Conservation (phyloP, 2,329 filamentous ascomycete species). For the Biscogniauxia sp. region DNA sequence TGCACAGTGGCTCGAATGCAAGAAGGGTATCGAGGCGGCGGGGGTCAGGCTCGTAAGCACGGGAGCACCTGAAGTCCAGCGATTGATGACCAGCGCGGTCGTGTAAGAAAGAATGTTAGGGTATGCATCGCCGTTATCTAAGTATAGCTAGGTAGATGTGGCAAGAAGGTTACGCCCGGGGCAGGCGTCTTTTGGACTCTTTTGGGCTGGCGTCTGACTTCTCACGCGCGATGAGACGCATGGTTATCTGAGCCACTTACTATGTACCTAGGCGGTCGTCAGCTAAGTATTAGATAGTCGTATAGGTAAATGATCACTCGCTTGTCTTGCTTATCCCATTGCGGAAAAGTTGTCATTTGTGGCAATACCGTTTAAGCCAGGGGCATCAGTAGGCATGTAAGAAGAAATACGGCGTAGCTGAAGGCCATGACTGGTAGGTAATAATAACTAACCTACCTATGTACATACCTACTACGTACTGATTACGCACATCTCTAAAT, state of each 20-base stretch:
- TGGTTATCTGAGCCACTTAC: neutral
- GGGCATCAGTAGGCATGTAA: no score
- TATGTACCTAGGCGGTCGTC: neutral
- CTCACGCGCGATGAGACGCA: neutral
- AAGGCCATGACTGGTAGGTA: no score
- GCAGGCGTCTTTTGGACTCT: neutral
- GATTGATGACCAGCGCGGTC: slow-evolving; percentile 36
- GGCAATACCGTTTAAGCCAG: neutral
- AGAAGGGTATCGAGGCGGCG: slow-evolving; percentile 49
- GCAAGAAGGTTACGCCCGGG: no score
- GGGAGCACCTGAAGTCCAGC: slow-evolving; percentile 54
- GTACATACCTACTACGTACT: no score
- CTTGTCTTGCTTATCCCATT: neutral
- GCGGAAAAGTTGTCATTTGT: neutral
- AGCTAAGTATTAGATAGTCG: no score
- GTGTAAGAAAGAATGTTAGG: neutral
- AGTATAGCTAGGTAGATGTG: neutral
- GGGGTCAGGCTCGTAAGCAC: slow-evolving; percentile 64
- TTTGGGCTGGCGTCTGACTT: neutral
- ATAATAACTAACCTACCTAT: no score
- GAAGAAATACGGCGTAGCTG: no score
- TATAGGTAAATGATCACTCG: no score
- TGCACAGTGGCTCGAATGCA: slow-evolving; percentile 53
- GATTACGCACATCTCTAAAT: no score
- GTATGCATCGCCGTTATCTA: neutral